Conservation (phyloP, 2,329 filamentous ascomycete genomes). For the Fusarium ambrosium region DNA sequence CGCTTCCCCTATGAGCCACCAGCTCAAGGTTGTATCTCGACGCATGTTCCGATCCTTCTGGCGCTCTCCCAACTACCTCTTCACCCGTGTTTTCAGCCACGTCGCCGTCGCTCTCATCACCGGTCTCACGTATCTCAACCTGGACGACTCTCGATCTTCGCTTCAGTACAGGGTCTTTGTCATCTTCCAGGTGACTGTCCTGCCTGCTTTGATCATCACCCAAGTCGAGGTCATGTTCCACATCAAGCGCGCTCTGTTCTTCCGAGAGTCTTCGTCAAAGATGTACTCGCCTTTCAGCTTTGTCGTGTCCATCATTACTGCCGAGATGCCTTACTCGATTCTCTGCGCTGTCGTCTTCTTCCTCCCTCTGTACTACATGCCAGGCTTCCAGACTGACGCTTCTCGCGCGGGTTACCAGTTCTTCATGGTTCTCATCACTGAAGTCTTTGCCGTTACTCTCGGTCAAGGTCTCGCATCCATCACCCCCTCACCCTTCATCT, state of each 20-base stretch:
- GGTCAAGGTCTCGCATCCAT: constrained; percentile 82
- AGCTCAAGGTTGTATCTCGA: constrained; percentile 80
- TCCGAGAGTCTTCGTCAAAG: constrained; percentile 87
- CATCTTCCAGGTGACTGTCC: constrained; percentile 89
- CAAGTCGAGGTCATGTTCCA: constrained; percentile 88
- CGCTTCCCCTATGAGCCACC: constrained; percentile 83
- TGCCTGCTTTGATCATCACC: constrained; percentile 85
- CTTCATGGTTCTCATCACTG: constrained; percentile 85
- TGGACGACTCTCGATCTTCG: constrained; percentile 80
- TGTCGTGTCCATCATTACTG: constrained; percentile 80
- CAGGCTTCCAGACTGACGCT: constrained; percentile 74
- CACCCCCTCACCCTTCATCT: constrained; percentile 84
- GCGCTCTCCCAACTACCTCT: constrained; percentile 89
- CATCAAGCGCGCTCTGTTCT: constrained; percentile 83
- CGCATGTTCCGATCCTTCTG: constrained; percentile 86
- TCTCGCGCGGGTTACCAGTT: constrained; percentile 87
- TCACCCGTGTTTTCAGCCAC: constrained; percentile 89
- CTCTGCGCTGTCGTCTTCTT: constrained; percentile 86
- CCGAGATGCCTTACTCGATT: constrained; percentile 87
- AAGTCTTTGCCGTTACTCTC: constrained; percentile 86
- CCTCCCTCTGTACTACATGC: constrained; percentile 87
- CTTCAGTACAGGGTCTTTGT: constrained; percentile 91
- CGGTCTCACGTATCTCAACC: constrained; percentile 82
- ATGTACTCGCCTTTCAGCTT: constrained; percentile 89
- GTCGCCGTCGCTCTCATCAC: constrained; percentile 82